Evolutionary conservation across 768 basidiomycete genomes (phyloP).

Genomic region (Russula ochroleuca): DNA sequence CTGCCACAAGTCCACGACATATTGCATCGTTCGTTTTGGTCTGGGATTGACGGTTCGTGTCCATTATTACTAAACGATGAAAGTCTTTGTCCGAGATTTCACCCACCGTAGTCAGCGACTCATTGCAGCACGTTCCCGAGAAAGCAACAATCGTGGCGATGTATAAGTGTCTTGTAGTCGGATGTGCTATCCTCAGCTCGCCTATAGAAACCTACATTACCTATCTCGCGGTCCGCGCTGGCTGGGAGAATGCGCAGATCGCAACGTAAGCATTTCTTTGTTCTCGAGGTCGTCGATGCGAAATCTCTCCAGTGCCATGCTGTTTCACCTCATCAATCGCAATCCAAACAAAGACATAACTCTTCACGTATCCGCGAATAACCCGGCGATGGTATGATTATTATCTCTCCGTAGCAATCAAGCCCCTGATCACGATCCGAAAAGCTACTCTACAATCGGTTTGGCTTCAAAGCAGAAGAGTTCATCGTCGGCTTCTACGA

Average conservation of each 20-base stretch:
- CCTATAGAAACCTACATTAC: conserved; percentile 81
- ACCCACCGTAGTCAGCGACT: conserved; percentile 54
- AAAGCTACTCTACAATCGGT: conserved; percentile 76
- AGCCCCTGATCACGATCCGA: conserved; percentile 17
- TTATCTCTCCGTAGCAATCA: not conserved
- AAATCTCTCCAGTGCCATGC: conserved; percentile 53
- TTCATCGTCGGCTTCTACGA: conserved; percentile 81
- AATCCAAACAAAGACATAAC: conserved; percentile 77
- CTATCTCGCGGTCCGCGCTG: conserved; percentile 70
- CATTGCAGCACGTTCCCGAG: conserved; percentile 64
- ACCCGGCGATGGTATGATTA: conserved; percentile 63
- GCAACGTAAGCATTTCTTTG: conserved; percentile 50
- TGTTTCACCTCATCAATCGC: conserved; percentile 67
- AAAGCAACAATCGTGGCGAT: conserved; percentile 70
- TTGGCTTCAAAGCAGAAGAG: conserved; percentile 85
- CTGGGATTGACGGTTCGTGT: conserved; percentile 63
- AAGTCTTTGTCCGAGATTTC: conserved; percentile 7
- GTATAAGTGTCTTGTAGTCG: conserved; percentile 68
- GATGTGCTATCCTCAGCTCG: conserved; percentile 70
- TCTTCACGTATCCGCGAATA: conserved; percentile 78
- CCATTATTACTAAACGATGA: not conserved
- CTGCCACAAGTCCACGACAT: conserved; percentile 69
- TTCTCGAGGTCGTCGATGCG: conserved; percentile 10
- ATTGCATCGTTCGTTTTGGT: conserved; percentile 66
- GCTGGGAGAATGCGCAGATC: conserved; percentile 78